These are phyloP conservation scores for Neurospora pannonica DNA, from an alignment of 495 filamentous ascomycete species.

Conservation along the genomic window DNA sequence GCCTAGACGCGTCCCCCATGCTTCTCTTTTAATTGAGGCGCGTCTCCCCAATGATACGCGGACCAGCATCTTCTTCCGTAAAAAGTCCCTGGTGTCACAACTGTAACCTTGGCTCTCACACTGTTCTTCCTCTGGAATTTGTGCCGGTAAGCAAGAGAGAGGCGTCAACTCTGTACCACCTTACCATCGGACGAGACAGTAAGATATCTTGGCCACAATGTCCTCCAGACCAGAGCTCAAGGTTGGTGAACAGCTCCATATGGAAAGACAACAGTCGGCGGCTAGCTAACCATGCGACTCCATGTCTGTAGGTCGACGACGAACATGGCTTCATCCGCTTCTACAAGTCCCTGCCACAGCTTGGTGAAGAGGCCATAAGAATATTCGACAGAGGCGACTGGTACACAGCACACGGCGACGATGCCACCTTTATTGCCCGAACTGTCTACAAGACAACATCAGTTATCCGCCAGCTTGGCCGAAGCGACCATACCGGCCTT, in stretches of 20 bases:
- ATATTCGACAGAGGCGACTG: constrained; percentile 93
- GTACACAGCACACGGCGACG: constrained; percentile 86
- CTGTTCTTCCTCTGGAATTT: background rate
- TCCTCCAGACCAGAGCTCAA: constrained; percentile 86
- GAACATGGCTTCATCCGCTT: constrained; percentile 93
- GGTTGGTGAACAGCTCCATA: constrained; percentile 36
- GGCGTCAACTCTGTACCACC: background rate
- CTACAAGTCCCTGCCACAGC: constrained; percentile 68
- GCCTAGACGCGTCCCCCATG: constrained; percentile 11
- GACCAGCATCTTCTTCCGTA: background rate
- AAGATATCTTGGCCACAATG: constrained; percentile 42
- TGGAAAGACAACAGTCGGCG: background rate
- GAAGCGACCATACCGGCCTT: constrained; percentile 69
- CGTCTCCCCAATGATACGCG: constrained; percentile 13
- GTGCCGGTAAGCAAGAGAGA: background rate
- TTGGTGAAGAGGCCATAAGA: constrained; percentile 65
- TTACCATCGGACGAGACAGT: background rate
- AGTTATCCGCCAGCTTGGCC: constrained; percentile 80
- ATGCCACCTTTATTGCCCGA: constrained; percentile 88
- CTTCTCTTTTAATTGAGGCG: constrained; percentile 15
- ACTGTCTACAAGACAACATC: constrained; percentile 97
- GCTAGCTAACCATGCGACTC: constrained; percentile 6
- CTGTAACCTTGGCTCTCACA: background rate
- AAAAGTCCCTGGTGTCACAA: background rate
- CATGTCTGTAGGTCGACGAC: constrained; percentile 66